Evolutionary conservation across 2,329 filamentous ascomycete genomes (phyloP).

Genomic region (Pseudocercospora cruenta): DNA sequence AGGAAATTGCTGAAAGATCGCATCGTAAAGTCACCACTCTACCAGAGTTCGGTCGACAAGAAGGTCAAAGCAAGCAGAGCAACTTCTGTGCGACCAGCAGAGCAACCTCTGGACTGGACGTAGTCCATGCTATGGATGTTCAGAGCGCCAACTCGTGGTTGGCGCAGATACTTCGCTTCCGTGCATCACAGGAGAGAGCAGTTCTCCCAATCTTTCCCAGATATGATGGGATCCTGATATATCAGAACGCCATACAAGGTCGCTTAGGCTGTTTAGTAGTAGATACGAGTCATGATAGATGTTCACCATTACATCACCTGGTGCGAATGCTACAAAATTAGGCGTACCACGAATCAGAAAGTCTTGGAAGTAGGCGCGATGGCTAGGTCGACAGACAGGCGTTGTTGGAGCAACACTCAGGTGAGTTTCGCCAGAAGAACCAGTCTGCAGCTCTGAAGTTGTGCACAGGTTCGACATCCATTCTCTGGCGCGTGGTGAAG

Average conservation of each 20-base stretch:
- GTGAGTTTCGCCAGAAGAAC: background rate
- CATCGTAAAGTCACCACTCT: background rate
- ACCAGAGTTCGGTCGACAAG: background rate
- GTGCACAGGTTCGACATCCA: background rate
- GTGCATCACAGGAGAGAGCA: background rate
- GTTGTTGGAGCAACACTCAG: background rate
- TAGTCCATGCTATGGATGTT: background rate
- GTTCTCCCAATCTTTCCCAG: background rate
- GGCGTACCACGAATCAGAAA: background rate
- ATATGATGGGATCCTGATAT: background rate
- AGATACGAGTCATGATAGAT: background rate
- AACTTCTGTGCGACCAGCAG: background rate
- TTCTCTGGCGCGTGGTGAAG: background rate
- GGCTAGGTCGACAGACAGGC: background rate
- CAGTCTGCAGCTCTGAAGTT: background rate
- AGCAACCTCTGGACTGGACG: background rate
- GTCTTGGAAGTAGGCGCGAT: background rate
- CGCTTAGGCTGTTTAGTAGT: background rate
- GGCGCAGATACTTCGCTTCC: background rate
- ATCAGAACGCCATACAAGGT: background rate
- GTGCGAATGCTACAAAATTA: no score
- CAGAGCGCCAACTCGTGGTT: background rate
- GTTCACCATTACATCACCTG: background rate
- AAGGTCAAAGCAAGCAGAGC: background rate
- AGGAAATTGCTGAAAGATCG: background rate